phyloP scores from a whole-genome alignment of 768 basidiomycete genomes.

The Trametes gibbosa region DNA sequence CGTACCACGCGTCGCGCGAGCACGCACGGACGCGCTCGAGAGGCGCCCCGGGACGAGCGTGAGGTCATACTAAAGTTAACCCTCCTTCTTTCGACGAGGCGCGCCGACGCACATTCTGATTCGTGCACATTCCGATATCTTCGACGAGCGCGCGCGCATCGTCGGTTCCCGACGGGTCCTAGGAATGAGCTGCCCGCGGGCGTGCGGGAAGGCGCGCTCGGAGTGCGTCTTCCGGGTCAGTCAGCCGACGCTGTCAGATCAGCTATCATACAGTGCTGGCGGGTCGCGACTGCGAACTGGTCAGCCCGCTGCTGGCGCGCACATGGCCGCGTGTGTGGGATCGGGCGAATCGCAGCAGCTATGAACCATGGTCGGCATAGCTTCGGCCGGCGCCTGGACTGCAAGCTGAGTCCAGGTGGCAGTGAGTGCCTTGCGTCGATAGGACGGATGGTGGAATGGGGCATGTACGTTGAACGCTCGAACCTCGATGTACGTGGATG shows the following conservation, averaged over 20 bases:
- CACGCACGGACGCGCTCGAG: not conserved
- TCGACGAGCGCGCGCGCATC: not conserved
- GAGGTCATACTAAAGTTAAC: not conserved
- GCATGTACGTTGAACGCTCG: not conserved
- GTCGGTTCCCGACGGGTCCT: not conserved
- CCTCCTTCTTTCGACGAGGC: not conserved
- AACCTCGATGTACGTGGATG: not conserved
- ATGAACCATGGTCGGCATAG: constrained; percentile 4
- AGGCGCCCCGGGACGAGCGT: not conserved
- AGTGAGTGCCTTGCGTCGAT: not conserved
- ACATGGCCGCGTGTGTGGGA: not conserved
- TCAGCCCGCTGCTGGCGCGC: not conserved
- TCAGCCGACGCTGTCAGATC: not conserved
- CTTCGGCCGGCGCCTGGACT: constrained; percentile 1
- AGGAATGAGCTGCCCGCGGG: not conserved
- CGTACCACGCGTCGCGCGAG: not conserved
- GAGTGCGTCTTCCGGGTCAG: not conserved
- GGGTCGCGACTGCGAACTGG: no score
- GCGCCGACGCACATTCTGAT: no score
- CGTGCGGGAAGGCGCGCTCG: not conserved
- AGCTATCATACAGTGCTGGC: not conserved
- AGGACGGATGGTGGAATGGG: not conserved
- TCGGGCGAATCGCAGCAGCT: constrained; percentile 2
- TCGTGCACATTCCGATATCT: not conserved
- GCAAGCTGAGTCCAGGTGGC: not conserved